Percentiles rank a stretch among this genome's conserved stretches.
phyloP scores from a whole-genome alignment of 768 basidiomycete species.

The Mycena alexandri region DNA sequence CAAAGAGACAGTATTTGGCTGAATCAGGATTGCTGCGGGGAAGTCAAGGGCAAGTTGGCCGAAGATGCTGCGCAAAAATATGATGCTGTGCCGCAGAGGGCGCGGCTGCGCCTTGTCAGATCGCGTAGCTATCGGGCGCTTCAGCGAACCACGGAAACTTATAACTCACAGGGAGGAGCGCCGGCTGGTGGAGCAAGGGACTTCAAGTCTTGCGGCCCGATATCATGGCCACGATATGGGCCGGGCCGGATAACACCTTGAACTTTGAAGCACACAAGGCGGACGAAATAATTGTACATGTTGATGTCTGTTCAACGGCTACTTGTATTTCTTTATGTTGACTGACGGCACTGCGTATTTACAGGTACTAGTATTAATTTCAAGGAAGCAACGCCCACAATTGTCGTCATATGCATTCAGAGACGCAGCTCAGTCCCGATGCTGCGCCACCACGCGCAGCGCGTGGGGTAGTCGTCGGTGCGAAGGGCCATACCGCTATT shows the following conservation, averaged over 20 bases:
- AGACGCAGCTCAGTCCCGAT: constrained; percentile 32
- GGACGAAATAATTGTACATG: no score
- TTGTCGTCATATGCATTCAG: constrained; percentile 6
- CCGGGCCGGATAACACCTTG: no score
- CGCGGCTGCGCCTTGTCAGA: no score
- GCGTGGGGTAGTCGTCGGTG: constrained; percentile 10
- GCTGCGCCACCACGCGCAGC: constrained; percentile 40
- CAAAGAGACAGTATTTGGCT: constrained; percentile 14
- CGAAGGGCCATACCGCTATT: constrained; percentile 26
- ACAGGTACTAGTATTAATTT: no score
- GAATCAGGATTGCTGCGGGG: constrained; percentile 16
- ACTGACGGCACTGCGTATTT: no score
- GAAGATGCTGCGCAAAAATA: constrained; percentile 14
- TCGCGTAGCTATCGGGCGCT: constrained; percentile 8
- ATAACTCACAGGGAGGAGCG: no score
- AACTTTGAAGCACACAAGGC: no score
- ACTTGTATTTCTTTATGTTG: neutral
- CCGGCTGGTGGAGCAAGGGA: no score
- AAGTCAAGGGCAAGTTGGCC: neutral
- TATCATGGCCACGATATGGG: no score
- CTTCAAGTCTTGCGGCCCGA: no score
- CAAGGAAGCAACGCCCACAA: no score
- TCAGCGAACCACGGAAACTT: constrained; percentile 3
- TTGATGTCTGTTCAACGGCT: no score
- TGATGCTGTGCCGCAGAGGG: constrained; percentile 27